Conservation (phyloP, 306 rosid genomes). For the Vigna unguiculata region DNA sequence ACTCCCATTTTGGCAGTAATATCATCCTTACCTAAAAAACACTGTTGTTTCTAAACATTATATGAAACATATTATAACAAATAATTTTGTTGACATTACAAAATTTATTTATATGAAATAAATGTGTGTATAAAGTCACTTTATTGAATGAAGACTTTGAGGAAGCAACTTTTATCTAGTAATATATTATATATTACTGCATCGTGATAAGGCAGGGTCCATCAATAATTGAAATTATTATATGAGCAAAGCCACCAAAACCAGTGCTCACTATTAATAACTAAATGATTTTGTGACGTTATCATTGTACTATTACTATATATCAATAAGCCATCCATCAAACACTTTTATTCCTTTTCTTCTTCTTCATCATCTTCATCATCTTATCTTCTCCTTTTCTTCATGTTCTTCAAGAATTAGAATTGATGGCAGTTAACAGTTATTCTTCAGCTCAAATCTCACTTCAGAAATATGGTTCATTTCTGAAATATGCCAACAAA, state of each 20-base stretch:
- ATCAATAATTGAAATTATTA: conserved; percentile 59
- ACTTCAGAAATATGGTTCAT: conserved; percentile 58
- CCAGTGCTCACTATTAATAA: not conserved
- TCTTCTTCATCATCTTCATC: conserved; percentile 24
- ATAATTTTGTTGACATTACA: not conserved
- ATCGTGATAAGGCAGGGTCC: conserved; percentile 51
- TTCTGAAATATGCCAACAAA: conserved; percentile 53
- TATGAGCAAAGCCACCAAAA: conserved; percentile 21
- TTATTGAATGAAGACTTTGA: not conserved
- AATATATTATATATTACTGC: conserved; percentile 24
- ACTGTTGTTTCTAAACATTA: not conserved
- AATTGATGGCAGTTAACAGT: conserved; percentile 69
- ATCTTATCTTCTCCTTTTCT: conserved; percentile 22
- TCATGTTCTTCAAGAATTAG: conserved; percentile 34
- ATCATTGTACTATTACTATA: conserved; percentile 37
- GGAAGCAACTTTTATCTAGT: conserved; percentile 25
- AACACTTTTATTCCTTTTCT: conserved; percentile 21
- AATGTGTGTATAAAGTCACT: too few species aligned
- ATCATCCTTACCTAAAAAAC: too few species aligned
- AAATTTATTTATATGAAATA: not conserved
- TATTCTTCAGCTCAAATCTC: conserved; percentile 52
- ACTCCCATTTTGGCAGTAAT: too few species aligned
- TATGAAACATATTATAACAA: not conserved
- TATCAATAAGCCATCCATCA: conserved; percentile 30
- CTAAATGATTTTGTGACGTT: conserved; percentile 1